Evolutionary conservation across 805 yeast genomes (phyloP).

Genomic region (Candida pseudofarinosa): DNA sequence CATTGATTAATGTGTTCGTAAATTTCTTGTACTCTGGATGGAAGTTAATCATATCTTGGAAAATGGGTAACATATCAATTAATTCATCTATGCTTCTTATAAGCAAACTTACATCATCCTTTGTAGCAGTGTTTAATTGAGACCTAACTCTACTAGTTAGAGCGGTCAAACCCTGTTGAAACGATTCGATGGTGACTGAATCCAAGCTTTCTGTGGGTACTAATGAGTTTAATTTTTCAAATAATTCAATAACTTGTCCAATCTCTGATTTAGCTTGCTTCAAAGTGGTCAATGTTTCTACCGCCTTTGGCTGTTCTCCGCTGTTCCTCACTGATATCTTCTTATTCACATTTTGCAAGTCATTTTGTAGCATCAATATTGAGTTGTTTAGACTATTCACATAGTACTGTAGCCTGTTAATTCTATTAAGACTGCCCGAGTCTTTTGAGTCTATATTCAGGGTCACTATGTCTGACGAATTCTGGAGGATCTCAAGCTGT

Average conservation of each 20-base stretch:
- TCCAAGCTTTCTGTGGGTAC: constrained; percentile 7
- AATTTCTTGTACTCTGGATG: constrained; percentile 48
- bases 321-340: constrained; percentile 10
- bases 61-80: constrained; percentile 47
- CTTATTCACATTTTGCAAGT: constrained; percentile 27
- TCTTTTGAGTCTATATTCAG: constrained; percentile 4
- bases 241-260: constrained; percentile 40
- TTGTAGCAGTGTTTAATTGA: constrained; percentile 31
- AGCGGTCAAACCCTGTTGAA: constrained; percentile 36
- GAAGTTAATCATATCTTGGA: constrained; percentile 50
- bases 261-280: constrained; percentile 45
- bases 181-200: constrained; percentile 11
- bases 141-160: constrained; percentile 44
- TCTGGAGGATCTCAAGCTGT: constrained; percentile 45
- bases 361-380: constrained; percentile 51
- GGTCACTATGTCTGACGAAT: constrained; percentile 21
- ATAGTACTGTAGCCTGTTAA: constrained; percentile 63
- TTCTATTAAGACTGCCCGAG: constrained; percentile 19
- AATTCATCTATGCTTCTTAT: constrained; percentile 45
- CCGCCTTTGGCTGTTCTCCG: constrained; percentile 15
- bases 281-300: constrained; percentile 40
- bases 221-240: constrained; percentile 33
- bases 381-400: constrained; percentile 57
- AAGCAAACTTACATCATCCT: constrained; percentile 26
- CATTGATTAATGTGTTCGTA: constrained; percentile 21